Conservation (phyloP, 331 rosid genomes). For the Pyracantha coccinea region DNA sequence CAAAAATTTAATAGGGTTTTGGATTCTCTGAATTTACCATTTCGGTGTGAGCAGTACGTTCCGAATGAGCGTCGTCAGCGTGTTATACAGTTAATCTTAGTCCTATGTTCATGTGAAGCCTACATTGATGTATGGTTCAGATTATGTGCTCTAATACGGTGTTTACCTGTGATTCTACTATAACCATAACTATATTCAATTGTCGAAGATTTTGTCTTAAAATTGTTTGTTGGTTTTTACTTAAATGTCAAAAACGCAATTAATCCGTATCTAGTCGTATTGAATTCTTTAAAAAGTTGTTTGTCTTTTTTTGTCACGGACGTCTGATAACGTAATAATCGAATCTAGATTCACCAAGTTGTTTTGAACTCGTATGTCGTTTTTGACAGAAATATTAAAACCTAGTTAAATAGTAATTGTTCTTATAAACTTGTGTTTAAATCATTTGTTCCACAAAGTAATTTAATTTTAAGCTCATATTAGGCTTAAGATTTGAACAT, state of each 20-base stretch:
- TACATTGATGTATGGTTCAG: neutral
- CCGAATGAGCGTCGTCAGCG: accelerated
- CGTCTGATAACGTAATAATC: neutral
- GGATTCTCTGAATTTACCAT: neutral
- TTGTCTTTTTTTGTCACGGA: no score
- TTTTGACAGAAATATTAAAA: neutral
- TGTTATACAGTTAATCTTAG: neutral
- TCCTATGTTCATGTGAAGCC: no score
- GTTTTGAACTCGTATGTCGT: neutral
- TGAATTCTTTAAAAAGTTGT: no score
- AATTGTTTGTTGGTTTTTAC: neutral
- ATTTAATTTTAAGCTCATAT: neutral
- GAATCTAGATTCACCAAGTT: neutral
- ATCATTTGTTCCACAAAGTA: no score
- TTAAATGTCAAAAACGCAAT: neutral
- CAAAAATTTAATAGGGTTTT: neutral
- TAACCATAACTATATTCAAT: no score
- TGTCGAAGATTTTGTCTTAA: no score
- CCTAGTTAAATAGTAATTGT: no score
- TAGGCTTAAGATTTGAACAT: no score
- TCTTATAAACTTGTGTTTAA: no score
- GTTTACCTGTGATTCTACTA: no score
- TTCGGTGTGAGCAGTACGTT: neutral
- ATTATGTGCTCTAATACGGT: neutral
- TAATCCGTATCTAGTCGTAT: no score